These are phyloP conservation scores for Trichoderma citrinoviride DNA, from an alignment of 2,329 filamentous ascomycete genomes.

Conservation along the genomic window DNA sequence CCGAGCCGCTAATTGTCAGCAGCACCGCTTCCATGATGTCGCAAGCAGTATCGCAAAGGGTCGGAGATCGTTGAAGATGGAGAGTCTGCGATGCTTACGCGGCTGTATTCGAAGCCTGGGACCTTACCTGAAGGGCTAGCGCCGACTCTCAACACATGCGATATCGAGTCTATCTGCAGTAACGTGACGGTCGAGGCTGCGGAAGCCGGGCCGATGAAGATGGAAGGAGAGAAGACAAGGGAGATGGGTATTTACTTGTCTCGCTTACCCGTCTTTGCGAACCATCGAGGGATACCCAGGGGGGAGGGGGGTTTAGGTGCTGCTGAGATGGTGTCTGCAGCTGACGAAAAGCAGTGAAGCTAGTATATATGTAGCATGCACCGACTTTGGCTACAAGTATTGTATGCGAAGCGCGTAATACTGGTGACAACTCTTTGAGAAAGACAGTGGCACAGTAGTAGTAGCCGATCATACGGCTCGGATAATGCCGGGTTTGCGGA, in stretches of 20 bases:
- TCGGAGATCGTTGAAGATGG: conserved; percentile 7
- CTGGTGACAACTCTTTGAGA: background rate
- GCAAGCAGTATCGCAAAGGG: conserved; percentile 2
- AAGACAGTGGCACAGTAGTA: background rate
- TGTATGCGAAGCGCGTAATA: background rate
- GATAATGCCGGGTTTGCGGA: background rate
- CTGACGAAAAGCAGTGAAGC: background rate
- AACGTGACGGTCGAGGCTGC: conserved; percentile 6
- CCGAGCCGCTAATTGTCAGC: background rate
- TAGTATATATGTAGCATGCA: background rate
- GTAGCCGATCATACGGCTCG: background rate
- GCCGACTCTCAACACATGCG: conserved; percentile 17
- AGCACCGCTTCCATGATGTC: conserved; percentile 5
- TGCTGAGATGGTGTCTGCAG: background rate
- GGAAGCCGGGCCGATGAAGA: conserved; percentile 9
- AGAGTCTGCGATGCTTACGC: conserved; percentile 15
- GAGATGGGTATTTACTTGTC: background rate
- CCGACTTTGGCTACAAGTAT: background rate
- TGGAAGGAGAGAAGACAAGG: background rate
- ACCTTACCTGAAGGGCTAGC: conserved; percentile 12
- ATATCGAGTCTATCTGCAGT: conserved; percentile 10
- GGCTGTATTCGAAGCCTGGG: conserved; percentile 2
- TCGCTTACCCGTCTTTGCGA: conserved; percentile 3
- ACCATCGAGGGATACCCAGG: background rate
- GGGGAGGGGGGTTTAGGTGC: background rate